Base-by-base conservation (phyloP, 1,139 yeast species). In the Suhomyces chickasaworum region DNA sequence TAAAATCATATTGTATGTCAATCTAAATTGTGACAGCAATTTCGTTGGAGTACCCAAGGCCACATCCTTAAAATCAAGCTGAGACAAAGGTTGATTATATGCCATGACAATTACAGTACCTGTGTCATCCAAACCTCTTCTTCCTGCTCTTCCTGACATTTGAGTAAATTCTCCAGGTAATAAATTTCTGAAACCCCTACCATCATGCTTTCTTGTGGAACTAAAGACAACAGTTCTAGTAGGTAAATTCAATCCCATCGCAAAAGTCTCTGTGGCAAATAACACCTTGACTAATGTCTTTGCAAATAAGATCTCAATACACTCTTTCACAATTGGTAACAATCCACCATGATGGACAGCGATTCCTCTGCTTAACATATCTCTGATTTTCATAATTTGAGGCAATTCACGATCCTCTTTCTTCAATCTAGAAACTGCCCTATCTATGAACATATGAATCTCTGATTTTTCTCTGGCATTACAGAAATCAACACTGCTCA, bases 111-210 rank as follows among this genome's bases (percentile, higher is more conserved):
- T 90, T n/a, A 95, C 99, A 0, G 97, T 91, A 58, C 99, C 99
- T 1, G 89, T 89, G 23, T 83, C 73, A 72, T 93, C 99, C 53
- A 93, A 73, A 38, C 99, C 99, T 76, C 99, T 84, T 70, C 99
- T 84, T 54, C 99, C 99, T 2, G 99, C 99, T 68, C 99, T 81
- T 44, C 99, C 99, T 0, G 98, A 91, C 99, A 95, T 93, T 68
- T 93, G 99, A 1, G 97, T 95, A 64, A 91, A 93, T 64, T 93
- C 99, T 39, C 99, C 99, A 0, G 99, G 97, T 9, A 86, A 74
- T 50, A 93, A 72, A 59, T 85, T 81, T 64, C 99, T 79, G 66
- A 89, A 84, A 0, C 80, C 79, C 40, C 84, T 78, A 36, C 98
- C 98, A 63, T 93, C 99, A 63, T 90, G 96, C 60, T 93, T 93